Evolutionary conservation across 306 rosid genomes (phyloP), one percentile per base, ranked within the genome.

Genomic region (Senna siamea): DNA sequence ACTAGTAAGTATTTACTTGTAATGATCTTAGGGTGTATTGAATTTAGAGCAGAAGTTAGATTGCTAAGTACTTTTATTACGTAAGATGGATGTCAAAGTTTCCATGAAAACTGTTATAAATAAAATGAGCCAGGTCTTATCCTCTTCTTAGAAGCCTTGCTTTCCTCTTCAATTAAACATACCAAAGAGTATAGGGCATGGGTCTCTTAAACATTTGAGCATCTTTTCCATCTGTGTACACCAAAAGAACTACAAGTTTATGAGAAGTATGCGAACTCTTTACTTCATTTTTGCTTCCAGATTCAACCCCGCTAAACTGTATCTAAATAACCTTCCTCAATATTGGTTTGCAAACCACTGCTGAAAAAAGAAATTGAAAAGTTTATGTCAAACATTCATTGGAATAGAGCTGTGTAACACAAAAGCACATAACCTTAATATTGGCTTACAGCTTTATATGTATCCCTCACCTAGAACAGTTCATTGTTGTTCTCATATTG

Each of bases 311-410:
- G 15, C 60, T 55, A 40, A 44, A 23, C 22, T 14, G 14, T 40
- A 54, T 22, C 10, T 30, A 13, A 23, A 22, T 13, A 35, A 70
- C 0, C 4, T 70, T 52, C 64, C 9, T 13, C 7, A 14, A 69
- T 9, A 9, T 34, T 47, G 43, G 54, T 7, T 2, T 10, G 57
- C 48, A 37, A 66, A 2, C 23, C 43, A 34, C 57, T 47, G 55
- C 43, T 35, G 13, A 32, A 18, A 30, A 34, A 34, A 34, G 18
- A 34, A 26, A 28, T 23, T 12, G 6, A 4, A 48, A 67, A 4
- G 46, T 48, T 4, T 28, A 48, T 48, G 48, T 44, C 59, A 22
- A 37, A 18, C 71, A 66, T 66, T 66, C 23, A 46, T 46, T 44
- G 41, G 22, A 43, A 14, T 35, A n/a, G 40, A 37, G 35, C 26